Evolutionary conservation across 805 yeast genomes (phyloP).

Genomic region (Cyberlindnera galapagoensis): DNA sequence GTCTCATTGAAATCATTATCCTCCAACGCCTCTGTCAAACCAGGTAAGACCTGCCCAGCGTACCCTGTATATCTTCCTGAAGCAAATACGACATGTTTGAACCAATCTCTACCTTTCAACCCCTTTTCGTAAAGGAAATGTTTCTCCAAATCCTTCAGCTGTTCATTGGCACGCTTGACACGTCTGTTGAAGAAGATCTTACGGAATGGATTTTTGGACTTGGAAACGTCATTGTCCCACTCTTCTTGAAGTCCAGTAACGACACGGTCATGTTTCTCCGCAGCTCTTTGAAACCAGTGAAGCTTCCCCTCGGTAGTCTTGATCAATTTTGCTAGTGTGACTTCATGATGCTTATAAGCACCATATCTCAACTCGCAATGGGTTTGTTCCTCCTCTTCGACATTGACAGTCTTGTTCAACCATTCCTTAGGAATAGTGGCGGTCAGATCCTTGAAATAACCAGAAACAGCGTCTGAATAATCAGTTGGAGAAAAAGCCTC

Average conservation of each 20-base stretch:
- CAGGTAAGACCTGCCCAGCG: constrained; percentile 48
- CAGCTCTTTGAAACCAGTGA: constrained; percentile 16
- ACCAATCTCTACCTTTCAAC: constrained; percentile 43
- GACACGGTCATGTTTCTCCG: constrained; percentile 24
- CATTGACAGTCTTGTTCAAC: constrained; percentile 20
- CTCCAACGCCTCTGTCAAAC: constrained; percentile 46
- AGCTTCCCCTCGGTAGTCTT: constrained; percentile 25
- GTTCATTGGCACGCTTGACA: constrained; percentile 27
- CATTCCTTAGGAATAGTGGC: constrained; percentile 33
- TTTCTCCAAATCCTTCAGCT: constrained; percentile 38
- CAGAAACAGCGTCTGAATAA: constrained; percentile 34
- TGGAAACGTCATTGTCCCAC: constrained; percentile 25
- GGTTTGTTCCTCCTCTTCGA: constrained; percentile 9
- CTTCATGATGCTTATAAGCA: constrained; percentile 6
- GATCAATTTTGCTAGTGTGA: constrained; percentile 25
- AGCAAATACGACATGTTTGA: constrained; percentile 46
- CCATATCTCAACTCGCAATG: constrained; percentile 9
- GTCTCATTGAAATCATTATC: constrained; percentile 32
- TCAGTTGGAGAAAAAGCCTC: constrained; percentile 28
- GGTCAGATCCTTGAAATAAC: constrained; percentile 32
- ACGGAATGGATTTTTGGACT: constrained; percentile 27
- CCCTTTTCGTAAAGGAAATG: constrained; percentile 39
- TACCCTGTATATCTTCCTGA: constrained; percentile 53
- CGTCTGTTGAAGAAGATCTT: constrained; percentile 22
- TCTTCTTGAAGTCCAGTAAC: constrained; percentile 15